Evolutionary conservation across 2,329 filamentous ascomycete genomes (phyloP).

Genomic region (Fusarium aywerte): DNA sequence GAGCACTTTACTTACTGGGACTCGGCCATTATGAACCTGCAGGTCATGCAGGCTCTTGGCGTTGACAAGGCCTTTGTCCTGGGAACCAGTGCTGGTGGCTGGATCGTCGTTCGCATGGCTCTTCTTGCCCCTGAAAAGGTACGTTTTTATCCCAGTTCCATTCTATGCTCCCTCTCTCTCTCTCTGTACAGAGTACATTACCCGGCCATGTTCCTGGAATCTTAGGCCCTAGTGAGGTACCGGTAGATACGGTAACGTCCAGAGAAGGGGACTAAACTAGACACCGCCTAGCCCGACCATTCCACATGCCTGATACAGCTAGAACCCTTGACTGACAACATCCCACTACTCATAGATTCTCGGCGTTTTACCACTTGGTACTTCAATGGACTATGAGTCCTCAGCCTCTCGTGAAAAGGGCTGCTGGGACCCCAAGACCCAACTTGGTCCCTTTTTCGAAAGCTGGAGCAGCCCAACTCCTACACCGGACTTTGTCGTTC

Average conservation of each 20-base stretch:
- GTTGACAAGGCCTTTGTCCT: slow-evolving; percentile 61
- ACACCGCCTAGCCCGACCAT: background rate
- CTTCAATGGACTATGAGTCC: slow-evolving; percentile 65
- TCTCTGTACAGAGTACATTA: too few species aligned
- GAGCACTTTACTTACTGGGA: slow-evolving; percentile 68
- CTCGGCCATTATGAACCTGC: slow-evolving; percentile 63
- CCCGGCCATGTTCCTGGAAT: background rate
- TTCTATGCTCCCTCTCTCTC: too few species aligned
- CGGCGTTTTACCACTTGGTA: slow-evolving; percentile 61
- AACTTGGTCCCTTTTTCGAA: slow-evolving; percentile 56
- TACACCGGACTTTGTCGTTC: slow-evolving; percentile 60
- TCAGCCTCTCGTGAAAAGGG: slow-evolving; percentile 57
- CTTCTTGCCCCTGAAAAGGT: slow-evolving; percentile 61
- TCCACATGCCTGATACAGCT: slow-evolving; percentile 1
- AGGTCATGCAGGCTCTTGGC: slow-evolving; percentile 64
- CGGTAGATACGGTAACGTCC: background rate
- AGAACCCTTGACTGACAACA: slow-evolving; percentile 15
- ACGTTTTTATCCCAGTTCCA: slow-evolving; percentile 27
- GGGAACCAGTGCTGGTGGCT: slow-evolving; percentile 64
- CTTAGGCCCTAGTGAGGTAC: background rate
- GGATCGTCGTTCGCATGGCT: slow-evolving; percentile 62
- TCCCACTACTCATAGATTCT: slow-evolving; percentile 52
- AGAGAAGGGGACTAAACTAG: background rate
- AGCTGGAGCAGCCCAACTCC: slow-evolving; percentile 53
- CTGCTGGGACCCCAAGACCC: slow-evolving; percentile 60